Conservation (phyloP, 805 yeast genomes). For the Ogataea degrootiae region DNA sequence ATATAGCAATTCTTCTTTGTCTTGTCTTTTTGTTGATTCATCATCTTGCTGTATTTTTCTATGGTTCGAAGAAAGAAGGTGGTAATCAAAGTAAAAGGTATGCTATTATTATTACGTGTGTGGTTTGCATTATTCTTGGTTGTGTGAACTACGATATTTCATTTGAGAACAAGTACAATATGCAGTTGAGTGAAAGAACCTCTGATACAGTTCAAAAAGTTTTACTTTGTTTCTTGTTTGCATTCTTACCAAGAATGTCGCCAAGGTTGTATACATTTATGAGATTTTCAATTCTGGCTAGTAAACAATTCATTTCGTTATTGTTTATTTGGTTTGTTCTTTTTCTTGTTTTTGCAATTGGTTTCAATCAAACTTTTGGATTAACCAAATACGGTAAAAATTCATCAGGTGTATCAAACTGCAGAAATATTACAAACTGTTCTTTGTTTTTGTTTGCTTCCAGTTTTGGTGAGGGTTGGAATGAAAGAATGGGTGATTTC, state of each 20-base stretch:
- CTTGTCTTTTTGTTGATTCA: constrained; percentile 43
- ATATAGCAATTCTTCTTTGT: constrained; percentile 40
- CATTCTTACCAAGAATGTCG: constrained; percentile 39
- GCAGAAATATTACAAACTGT: constrained; percentile 75
- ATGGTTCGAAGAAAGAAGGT: constrained; percentile 42
- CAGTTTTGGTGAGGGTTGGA: constrained; percentile 94
- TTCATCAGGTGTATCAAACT: constrained; percentile 61
- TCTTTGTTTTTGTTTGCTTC: constrained; percentile 67
- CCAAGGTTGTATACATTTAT: constrained; percentile 64
- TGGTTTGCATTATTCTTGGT: constrained; percentile 48
- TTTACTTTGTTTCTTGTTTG: constrained; percentile 52
- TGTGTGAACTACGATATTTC: constrained; percentile 36
- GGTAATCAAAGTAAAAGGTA: constrained; percentile 56
- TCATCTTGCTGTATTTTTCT: constrained; percentile 40
- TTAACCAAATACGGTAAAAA: constrained; percentile 70
- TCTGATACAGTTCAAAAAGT: constrained; percentile 47
- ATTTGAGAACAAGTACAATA: neutral
- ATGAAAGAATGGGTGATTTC: constrained; percentile 70
- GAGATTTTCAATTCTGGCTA: constrained; percentile 68
- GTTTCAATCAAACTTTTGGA: constrained; percentile 84
- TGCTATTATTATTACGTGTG: constrained; percentile 42
- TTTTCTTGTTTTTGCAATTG: constrained; percentile 78
- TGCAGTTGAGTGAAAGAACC: constrained; percentile 14
- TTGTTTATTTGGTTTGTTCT: constrained; percentile 74
- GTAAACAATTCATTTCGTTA: constrained; percentile 67